phyloP scores from a whole-genome alignment of 768 basidiomycete genomes.

The Podaxis mareebaensis region DNA sequence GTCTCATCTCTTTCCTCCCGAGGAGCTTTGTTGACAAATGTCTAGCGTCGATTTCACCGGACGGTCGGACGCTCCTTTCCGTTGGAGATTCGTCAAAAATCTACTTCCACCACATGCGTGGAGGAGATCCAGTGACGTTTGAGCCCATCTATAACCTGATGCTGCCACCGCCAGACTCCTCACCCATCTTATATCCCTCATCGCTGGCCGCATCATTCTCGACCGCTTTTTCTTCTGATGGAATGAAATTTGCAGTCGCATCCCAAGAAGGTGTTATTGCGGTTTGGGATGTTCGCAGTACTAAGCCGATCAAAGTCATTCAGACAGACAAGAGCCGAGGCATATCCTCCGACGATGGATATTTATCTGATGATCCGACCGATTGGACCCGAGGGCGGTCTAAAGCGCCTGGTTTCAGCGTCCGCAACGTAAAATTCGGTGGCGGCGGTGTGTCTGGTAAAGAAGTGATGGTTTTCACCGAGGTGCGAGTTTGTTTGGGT shows the following conservation, averaged over 20 bases:
- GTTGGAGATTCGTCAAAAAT: constrained; percentile 22
- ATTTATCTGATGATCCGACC: constrained; percentile 20
- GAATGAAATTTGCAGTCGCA: constrained; percentile 20
- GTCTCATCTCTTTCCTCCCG: not conserved
- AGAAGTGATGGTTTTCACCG: constrained; percentile 19
- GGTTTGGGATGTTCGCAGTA: constrained; percentile 21
- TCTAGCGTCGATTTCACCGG: constrained; percentile 20
- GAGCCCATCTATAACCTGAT: constrained; percentile 16
- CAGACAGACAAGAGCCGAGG: constrained; percentile 22
- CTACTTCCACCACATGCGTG: constrained; percentile 20
- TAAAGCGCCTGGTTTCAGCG: constrained; percentile 20
- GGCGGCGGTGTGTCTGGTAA: constrained; percentile 19
- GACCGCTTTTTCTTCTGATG: constrained; percentile 19
- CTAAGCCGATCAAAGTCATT: constrained; percentile 20
- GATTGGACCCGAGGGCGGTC: constrained; percentile 19
- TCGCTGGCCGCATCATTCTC: constrained; percentile 22
- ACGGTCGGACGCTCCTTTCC: constrained; percentile 19
- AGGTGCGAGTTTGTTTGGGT: constrained; percentile 7
- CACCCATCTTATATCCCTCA: constrained; percentile 20
- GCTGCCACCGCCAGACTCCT: constrained; percentile 18
- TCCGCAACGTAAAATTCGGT: constrained; percentile 20
- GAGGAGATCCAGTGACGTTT: constrained; percentile 17
- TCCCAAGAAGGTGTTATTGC: constrained; percentile 22
- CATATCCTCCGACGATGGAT: constrained; percentile 17
- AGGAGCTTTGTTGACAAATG: not conserved